These are phyloP conservation scores for Sinapis alba DNA, from an alignment of 441 rosid species.

Conservation along the genomic window DNA sequence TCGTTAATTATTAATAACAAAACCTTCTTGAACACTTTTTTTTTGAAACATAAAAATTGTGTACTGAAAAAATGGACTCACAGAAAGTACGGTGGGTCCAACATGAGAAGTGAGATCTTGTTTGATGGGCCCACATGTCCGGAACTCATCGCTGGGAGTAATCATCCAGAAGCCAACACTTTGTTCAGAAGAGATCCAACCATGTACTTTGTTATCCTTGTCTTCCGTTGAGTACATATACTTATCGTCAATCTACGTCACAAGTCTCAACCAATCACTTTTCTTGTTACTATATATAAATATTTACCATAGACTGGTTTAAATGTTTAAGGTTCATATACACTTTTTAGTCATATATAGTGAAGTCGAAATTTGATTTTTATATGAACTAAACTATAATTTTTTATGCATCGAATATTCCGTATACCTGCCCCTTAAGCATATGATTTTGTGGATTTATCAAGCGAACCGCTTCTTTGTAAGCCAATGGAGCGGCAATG, in stretches of 20 bases:
- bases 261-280: background rate
- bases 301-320: background rate
- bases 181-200: constrained; percentile 44
- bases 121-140: constrained; percentile 50
- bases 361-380: background rate
- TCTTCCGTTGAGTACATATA: constrained; percentile 46
- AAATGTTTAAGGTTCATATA: background rate
- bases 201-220: constrained; percentile 46
- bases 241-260: constrained; percentile 53
- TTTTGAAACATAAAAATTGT: background rate
- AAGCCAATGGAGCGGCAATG: constrained; percentile 24
- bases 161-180: constrained; percentile 55
- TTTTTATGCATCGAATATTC: background rate
- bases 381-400: background rate
- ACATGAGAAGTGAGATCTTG: constrained; percentile 56
- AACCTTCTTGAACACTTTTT: no score
- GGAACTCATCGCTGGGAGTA: constrained; percentile 53
- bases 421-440: constrained; percentile 43
- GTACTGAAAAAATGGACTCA: constrained; percentile 17
- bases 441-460: constrained; percentile 50
- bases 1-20: background rate
- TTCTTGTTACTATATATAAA: background rate
- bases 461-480: constrained; percentile 64
- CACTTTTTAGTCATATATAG: background rate
- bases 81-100: constrained; percentile 43